Base-by-base conservation (phyloP, 1,284 basidiomycete genomes). In the Pholiota adiposa region DNA sequence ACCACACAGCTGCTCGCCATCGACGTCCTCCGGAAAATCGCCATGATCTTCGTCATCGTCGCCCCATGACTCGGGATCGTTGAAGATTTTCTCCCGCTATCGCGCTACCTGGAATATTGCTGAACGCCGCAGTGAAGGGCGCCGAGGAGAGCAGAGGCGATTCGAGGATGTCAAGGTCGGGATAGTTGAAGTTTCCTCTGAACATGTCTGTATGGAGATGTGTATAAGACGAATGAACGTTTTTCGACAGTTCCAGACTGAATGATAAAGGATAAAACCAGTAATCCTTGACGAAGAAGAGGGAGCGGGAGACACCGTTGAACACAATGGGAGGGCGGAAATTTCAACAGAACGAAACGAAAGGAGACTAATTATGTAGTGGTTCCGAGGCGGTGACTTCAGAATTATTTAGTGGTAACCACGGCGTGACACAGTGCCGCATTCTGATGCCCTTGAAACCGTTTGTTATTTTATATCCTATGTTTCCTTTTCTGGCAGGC, bases 31-130 rank as follows among this genome's bases (percentile, higher is more conserved):
- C 18, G 61, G 61, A 25, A 67, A 56, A 23, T 71, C 72, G 14
- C 61, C 63, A 19, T 70, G 66, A 21, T 70, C 67, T 0, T 66
- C 69, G 25, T 66, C 68, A 5, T 64, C 62, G 19, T 67, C 70
- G 36, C 72, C 70, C 76, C 75, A 78, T 34, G 76, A 73, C 12
- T 72, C 59, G 3, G 76, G 76, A 56, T 78, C 75, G 51, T 78
- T 77, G 64, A 78, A 77, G 49, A 78, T 78, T 54, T 66, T 70
- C 61, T 78, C 76, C n/a, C 55, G 75, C 76, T 31, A 77, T 68
- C 9, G 75, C 75, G 55, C 73, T 77, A 16, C 71, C 71, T 23
- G 74, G 75, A 18, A 73, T 63, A 36, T 61, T 65, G 56, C 69
- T 61, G 54, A 65, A 63, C 16, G 70, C 54, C 27, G 66, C 68